These are phyloP conservation scores for Hyphodiscus hymeniophilus DNA, from an alignment of 495 filamentous ascomycete species.

Conservation along the genomic window DNA sequence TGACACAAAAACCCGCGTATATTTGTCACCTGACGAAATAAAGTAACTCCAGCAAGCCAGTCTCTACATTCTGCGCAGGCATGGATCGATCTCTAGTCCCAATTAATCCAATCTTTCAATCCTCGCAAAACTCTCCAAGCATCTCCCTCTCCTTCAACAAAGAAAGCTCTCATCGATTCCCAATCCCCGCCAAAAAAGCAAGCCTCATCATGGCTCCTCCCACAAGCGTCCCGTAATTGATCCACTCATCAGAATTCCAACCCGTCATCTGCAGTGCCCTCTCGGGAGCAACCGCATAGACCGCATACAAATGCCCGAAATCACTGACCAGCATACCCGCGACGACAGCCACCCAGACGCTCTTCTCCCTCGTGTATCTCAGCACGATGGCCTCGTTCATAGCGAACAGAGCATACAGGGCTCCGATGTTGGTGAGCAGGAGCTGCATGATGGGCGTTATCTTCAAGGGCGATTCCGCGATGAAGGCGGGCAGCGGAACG, in stretches of 20 bases:
- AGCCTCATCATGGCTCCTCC: constrained; percentile 3
- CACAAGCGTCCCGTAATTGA: constrained; percentile 19
- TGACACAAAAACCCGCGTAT: no score
- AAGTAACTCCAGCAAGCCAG: no score
- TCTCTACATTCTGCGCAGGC: no score
- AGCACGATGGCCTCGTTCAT: constrained; percentile 11
- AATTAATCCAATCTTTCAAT: no score
- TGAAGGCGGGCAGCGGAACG: constrained; percentile 3
- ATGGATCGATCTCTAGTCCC: no score
- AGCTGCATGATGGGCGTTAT: constrained; percentile 4
- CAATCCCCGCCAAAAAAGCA: constrained; percentile 11
- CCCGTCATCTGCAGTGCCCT: not conserved
- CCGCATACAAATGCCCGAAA: constrained; percentile 19
- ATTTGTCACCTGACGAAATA: no score
- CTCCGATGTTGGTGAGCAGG: constrained; percentile 16
- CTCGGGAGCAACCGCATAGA: constrained; percentile 8
- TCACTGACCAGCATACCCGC: constrained; percentile 3
- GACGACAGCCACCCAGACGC: constrained; percentile 10
- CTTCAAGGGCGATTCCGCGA: not conserved
- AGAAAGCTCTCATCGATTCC: constrained; percentile 23
- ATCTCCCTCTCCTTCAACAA: no score
- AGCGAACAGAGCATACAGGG: constrained; percentile 16
- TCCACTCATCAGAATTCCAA: constrained; percentile 20
- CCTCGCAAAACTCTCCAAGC: no score
- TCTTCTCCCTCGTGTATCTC: constrained; percentile 13